Evolutionary conservation across 345 rosid species (phyloP).

Genomic region (Citrus hindsii): DNA sequence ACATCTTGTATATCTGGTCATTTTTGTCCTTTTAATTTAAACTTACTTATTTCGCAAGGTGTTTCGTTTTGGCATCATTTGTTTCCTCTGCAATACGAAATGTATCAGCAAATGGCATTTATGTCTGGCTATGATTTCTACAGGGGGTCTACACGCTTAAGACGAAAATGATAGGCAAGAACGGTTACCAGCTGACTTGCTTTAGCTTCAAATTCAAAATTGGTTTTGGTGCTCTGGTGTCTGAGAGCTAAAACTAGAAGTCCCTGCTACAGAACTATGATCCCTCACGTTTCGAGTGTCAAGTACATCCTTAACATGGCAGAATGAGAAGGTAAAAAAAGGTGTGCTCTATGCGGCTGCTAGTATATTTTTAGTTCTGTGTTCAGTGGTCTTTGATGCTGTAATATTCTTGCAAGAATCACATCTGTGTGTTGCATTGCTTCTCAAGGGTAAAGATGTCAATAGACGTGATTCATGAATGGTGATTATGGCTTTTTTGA

Average conservation of each 20-base stretch:
- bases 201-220: slow-evolving; percentile 56
- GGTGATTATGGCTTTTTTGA: not conserved
- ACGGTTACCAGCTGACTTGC: slow-evolving; percentile 39
- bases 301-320: not conserved
- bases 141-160: slow-evolving; percentile 62
- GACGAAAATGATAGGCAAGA: slow-evolving; percentile 41
- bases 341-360: not conserved
- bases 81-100: not conserved
- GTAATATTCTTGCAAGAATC: not conserved
- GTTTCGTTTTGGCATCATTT: not conserved
- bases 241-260: slow-evolving; percentile 3
- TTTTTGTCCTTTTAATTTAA: not conserved
- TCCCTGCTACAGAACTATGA: not conserved
- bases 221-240: slow-evolving; percentile 17
- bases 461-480: not conserved
- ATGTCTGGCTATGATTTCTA: not conserved
- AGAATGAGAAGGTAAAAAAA: not conserved
- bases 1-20: not conserved
- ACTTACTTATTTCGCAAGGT: not conserved
- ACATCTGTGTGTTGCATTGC: too few relatives aligned
- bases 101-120: not conserved
- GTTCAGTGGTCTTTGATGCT: not conserved
- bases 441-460: not conserved
- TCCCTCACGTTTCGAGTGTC: not conserved
- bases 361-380: not conserved